Base-by-base conservation (phyloP, 2,329 filamentous ascomycete species). In the Cylindrodendrum hubeiense region DNA sequence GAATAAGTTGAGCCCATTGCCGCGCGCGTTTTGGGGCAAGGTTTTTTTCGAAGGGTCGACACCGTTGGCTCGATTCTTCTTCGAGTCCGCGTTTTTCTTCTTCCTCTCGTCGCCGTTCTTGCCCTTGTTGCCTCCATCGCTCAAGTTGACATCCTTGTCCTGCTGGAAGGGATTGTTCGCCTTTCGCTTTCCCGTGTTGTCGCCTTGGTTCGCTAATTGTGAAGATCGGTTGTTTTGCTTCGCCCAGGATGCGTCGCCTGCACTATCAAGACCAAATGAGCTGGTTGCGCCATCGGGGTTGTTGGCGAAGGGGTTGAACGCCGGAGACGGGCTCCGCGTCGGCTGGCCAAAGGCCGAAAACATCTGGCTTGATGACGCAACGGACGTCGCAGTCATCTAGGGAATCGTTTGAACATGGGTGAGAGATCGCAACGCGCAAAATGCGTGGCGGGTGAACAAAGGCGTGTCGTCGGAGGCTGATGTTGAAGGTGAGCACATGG, bases 301-400 rank as follows among this genome's bases (percentile, higher is more conserved):
- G 53, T 60, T 73, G 50, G 78, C 78, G 74, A 81, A 81, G 21
- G 78, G 78, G 66, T 79, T 81, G 64, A 72, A 71, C 61, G 74
- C 75, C 63, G 77, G 72, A 74, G 79, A 74, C 68, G 75, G 71
- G 70, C 72, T 75, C 69, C 75, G 72, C 76, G 78, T 76, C 71
- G 77, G 73, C 70, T 78, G 76, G 69, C 76, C 74, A 64, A 80
- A 76, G 59, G 77, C 68, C 63, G 79, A 78, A 75, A 79, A 78
- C 79, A 81, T 81, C 72, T 76, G 74, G 72, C 68, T 76, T 71
- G 79, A 79, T 77, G 79, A 79, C 79, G 79, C 80, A 80, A 80
- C 79, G 65, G 66, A 67, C 71, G 79, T 80, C 78, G 79, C 80
- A 78, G 73, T 77, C 79, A 80, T 75, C 78, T 71, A 71, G 62